phyloP scores from a whole-genome alignment of 139 green algal species.

The Zygnema circumcarinatum region DNA sequence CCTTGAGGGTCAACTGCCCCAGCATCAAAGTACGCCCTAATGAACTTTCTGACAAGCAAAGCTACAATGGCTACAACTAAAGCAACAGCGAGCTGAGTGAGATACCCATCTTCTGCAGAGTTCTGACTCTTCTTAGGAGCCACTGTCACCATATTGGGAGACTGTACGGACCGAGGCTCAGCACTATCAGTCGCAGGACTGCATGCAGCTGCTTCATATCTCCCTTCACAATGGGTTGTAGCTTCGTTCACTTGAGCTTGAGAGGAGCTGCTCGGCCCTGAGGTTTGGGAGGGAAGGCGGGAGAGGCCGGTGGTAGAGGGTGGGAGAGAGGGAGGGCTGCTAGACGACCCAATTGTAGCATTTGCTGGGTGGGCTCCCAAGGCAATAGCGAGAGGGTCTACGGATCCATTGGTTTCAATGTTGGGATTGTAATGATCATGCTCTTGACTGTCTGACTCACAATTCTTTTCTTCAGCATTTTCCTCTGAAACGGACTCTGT shows the following conservation, averaged over 20 bases:
- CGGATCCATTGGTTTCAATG: no score
- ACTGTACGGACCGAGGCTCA: neutral
- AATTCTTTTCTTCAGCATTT: slow-evolving; percentile 1
- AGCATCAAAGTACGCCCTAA: no score
- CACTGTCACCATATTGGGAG: neutral
- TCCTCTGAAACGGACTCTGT: neutral
- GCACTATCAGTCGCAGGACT: neutral
- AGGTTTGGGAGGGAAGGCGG: no score
- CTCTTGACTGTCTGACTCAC: no score
- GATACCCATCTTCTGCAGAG: slow-evolving; percentile 3
- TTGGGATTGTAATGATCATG: no score
- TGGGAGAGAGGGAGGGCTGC: no score
- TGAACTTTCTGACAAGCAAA: slow-evolving; percentile 38
- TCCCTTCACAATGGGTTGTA: neutral
- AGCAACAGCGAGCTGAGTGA: slow-evolving; percentile 20
- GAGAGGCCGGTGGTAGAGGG: no score
- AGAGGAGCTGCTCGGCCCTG: neutral
- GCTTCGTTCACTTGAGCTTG: neutral
- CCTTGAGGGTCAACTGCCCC: no score
- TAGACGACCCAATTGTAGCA: no score
- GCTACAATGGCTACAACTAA: slow-evolving; percentile 38
- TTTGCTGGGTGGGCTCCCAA: no score
- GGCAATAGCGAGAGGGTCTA: no score
- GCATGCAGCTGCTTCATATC: neutral
- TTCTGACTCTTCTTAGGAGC: neutral